A percentile compares a stretch with the other conserved stretches of the same genome.
phyloP scores from a whole-genome alignment of 78 protist species.

The Cyanophora paradoxa region DNA sequence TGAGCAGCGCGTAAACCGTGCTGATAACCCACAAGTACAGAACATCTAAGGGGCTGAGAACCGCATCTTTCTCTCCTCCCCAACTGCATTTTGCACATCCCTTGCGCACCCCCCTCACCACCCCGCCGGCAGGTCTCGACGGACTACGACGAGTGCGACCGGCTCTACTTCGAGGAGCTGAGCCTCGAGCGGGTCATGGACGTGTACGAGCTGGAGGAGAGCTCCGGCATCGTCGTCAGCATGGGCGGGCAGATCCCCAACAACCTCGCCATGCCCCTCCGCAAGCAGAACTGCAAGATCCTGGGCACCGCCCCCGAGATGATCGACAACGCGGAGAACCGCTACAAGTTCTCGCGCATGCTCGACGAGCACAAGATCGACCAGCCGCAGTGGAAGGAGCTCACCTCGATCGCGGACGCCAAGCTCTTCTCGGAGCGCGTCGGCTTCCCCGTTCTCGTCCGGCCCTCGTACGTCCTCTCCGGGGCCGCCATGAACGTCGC shows the following conservation, averaged over 20 bases:
- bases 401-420: constrained; percentile 64
- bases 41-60: no score
- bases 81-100: neutral
- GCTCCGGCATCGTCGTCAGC: constrained; percentile 60
- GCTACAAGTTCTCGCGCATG: constrained; percentile 88
- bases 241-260: constrained; percentile 94
- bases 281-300: constrained; percentile 46
- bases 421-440: constrained; percentile 69
- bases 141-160: constrained; percentile 93
- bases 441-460: constrained; percentile 86
- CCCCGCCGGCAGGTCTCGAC: constrained; percentile 62
- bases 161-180: constrained; percentile 67
- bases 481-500: constrained; percentile 95
- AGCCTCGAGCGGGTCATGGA: constrained; percentile 86
- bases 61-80: no score
- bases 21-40: no score
- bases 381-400: constrained; percentile 88
- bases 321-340: constrained; percentile 93
- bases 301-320: constrained; percentile 84
- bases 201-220: constrained; percentile 55
- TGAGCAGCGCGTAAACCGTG: no score
- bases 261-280: constrained; percentile 75
- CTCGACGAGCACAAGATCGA: constrained; percentile 80
- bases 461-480: constrained; percentile 91
- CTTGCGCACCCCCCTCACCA: no score